Base-by-base conservation (phyloP, 2,329 filamentous ascomycete genomes). In the Ophiosphaerella narmari region DNA sequence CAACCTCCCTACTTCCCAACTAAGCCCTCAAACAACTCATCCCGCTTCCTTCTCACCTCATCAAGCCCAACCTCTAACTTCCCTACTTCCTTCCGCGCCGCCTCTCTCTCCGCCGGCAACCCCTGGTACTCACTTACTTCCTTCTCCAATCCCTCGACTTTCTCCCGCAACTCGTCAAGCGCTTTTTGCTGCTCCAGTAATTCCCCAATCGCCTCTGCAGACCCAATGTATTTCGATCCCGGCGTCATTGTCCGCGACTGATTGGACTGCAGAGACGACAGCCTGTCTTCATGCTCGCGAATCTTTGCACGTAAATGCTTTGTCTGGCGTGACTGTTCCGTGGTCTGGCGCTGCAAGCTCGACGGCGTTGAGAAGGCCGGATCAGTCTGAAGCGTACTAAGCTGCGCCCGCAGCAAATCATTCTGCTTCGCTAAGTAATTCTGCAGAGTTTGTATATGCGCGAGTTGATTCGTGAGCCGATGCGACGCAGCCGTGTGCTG, bases 11-110 rank as follows among this genome's bases (percentile, higher is more conserved):
- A 59, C 48, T 40, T 39, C 37, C 86, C 84, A 2, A 90, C 84
- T 39, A 94, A 69, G 2, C 80, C 82, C 67, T 93, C 90, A 67
- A 96, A 95, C 46, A 90, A 78, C 26, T 76, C 80, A 68, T 96
- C 90, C 46, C 91, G 82, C 59, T 80, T 79, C 56, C 79, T 78
- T 24, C 81, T 86, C 43, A 90, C 74, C 8, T 75, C 74, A 34
- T 81, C 78, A 39, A 96, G 75, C 63, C 91, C 84, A 2, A 77
- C 75, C 52, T 88, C 82, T 37, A 91, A 74, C 26, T 79, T 77
- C 57, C 89, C 87, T 24, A 96, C 79, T 67, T 90, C 86, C n/a
- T 78, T 74, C 59, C 86, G 82, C 32, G 91, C 91, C 39, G 83
- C 80, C 40, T 86, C 81, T 7, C 82, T 74, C 64, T 96, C 86